These are phyloP conservation scores for Pueraria montana DNA, from an alignment of 306 rosid species.

Conservation along the genomic window DNA sequence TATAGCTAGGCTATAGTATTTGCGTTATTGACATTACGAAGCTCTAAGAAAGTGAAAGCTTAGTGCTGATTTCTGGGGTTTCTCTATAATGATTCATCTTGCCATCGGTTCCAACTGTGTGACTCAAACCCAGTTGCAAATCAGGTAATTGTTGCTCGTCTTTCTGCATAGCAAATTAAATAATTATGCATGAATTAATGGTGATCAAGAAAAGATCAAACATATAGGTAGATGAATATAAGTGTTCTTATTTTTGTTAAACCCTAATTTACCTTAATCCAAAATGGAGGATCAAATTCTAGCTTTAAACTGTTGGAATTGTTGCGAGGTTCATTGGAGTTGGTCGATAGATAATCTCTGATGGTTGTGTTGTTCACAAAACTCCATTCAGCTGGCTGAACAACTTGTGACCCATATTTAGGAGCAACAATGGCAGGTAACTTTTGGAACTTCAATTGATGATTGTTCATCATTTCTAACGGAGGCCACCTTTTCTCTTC, in stretches of 20 bases:
- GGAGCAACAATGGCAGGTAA: constrained; percentile 26
- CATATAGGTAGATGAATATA: background rate
- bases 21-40: constrained; percentile 12
- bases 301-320: constrained; percentile 36
- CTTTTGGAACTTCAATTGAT: constrained; percentile 33
- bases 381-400: constrained; percentile 1
- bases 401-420: constrained; percentile 16
- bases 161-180: constrained; percentile 36
- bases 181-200: background rate
- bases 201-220: background rate
- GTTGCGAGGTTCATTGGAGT: constrained; percentile 2
- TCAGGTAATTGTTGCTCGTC: constrained; percentile 53
- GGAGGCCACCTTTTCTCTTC: constrained; percentile 60
- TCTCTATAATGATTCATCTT: constrained; percentile 30
- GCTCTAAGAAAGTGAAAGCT: constrained; percentile 69
- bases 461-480: constrained; percentile 32
- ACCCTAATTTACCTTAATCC: constrained; percentile 52
- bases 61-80: constrained; percentile 62
- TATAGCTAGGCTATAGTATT: constrained; percentile 7
- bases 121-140: constrained; percentile 64
- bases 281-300: constrained; percentile 54
- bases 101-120: constrained; percentile 40
- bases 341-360: constrained; percentile 35
- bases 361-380: constrained; percentile 33
- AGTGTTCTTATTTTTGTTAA: background rate